phyloP scores from a whole-genome alignment of 306 rosid genomes.

The Prosopis cineraria region DNA sequence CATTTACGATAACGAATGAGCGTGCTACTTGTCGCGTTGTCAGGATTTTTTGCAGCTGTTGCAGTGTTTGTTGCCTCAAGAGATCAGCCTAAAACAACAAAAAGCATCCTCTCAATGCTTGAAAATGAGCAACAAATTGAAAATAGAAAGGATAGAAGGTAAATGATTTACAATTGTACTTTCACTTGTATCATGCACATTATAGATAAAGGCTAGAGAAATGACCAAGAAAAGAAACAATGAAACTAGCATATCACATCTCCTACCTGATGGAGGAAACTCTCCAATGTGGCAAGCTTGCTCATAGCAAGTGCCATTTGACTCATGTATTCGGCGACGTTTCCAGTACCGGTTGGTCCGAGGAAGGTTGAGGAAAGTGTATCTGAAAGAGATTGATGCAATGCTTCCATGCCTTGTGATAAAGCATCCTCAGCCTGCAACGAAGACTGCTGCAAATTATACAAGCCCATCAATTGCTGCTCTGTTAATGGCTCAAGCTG shows the following conservation, averaged over 20 bases:
- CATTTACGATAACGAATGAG: conserved; percentile 67
- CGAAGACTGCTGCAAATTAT: conserved; percentile 79
- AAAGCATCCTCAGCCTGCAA: conserved; percentile 94
- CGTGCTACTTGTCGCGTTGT: conserved; percentile 78
- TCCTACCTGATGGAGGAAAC: conserved; percentile 74
- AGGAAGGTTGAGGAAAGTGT: conserved; percentile 63
- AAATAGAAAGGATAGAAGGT: background rate
- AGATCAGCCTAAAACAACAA: conserved; percentile 70
- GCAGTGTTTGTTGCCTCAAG: conserved; percentile 84
- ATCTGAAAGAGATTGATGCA: conserved; percentile 82
- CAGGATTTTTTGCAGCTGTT: conserved; percentile 74
- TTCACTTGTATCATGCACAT: background rate
- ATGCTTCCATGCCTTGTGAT: conserved; percentile 91
- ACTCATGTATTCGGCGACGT: conserved; percentile 88
- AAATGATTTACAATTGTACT: background rate
- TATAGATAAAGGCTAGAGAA: background rate
- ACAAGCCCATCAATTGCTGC: conserved; percentile 75
- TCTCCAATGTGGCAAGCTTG: conserved; percentile 77
- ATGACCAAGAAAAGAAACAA: background rate
- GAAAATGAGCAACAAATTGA: background rate
- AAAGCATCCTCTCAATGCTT: background rate
- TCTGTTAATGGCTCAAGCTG: conserved; percentile 80
- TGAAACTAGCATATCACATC: background rate
- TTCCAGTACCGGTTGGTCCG: conserved; percentile 53
- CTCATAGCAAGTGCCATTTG: conserved; percentile 96